Base-by-base conservation (phyloP, 345 rosid species). In the Geranium rotundifolium region DNA sequence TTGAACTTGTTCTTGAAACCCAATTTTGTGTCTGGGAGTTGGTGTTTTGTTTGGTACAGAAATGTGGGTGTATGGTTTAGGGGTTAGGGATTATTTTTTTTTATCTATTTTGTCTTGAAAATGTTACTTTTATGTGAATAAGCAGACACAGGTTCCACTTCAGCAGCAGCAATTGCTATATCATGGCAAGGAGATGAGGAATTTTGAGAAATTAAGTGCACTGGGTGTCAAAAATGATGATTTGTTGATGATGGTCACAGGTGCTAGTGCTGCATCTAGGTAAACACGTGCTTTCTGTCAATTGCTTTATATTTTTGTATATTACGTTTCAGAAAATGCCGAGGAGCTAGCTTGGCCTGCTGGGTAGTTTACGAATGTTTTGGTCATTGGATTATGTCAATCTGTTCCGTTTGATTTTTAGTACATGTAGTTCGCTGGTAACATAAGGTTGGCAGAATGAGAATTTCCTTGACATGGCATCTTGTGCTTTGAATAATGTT, bases 191-290 rank as follows among this genome's bases (percentile, higher is more conserved):
- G 99, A 93, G 79, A 82, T 85, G 75, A 72, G 75, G 74, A 86
- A 90, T 66, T 70, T 68, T 7, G 96, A 90, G 64, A 89, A 87
- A 75, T 71, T 92, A 73, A 82, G 95, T 79, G 85, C 84, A 12
- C 66, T 90, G 72, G 99, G 97, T 61, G 85, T 90, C 56, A 93
- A 86, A 69, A 84, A 90, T 65, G 92, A 93, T 70, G 99, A 93
- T 78, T 79, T 93, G 75, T 57, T 93, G 71, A 93, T 93, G 99
- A 86, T 93, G 96, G 84, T 85, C 64, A 79, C 95, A 4, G 71
- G 67, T 73, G 63, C 85, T 57, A 69, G 80, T 63, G 63, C 63
- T 66, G 18, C 54, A 17, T 29, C 14, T 54, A 31, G 41, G 58
- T 65, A n/a, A 52, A 41, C 50, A 41, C 14, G 5, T 4, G 50